phyloP scores from a whole-genome alignment of 2,329 filamentous ascomycete species.

The Aspergillus caelatus region DNA sequence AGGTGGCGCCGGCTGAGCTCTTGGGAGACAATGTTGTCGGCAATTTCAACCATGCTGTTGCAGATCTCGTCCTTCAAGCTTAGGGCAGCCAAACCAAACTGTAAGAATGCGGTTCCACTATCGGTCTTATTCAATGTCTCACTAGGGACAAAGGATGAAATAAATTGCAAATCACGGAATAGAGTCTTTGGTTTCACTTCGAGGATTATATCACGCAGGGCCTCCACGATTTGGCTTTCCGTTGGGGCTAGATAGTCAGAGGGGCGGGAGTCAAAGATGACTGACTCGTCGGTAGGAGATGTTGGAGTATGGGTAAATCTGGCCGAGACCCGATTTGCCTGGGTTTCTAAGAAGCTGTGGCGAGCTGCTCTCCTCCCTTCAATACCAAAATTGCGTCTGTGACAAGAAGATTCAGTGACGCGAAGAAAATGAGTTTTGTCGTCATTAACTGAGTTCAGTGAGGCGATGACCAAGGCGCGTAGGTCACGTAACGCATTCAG shows the following conservation, averaged over 20 bases:
- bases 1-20: slow-evolving; percentile 45
- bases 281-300: slow-evolving; percentile 31
- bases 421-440: slow-evolving; percentile 18
- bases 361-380: slow-evolving; percentile 25
- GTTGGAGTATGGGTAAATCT: slow-evolving; percentile 23
- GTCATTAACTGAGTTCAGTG: slow-evolving; percentile 62
- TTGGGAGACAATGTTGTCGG: slow-evolving; percentile 68
- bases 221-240: slow-evolving; percentile 64
- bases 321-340: slow-evolving; percentile 15
- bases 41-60: slow-evolving; percentile 77
- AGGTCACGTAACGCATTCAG: slow-evolving; percentile 81
- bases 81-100: slow-evolving; percentile 85
- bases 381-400: slow-evolving; percentile 12
- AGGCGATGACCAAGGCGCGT: slow-evolving; percentile 78
- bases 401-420: slow-evolving; percentile 5
- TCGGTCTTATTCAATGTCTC: slow-evolving; percentile 61
- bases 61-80: slow-evolving; percentile 85
- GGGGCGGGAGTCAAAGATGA: slow-evolving; percentile 34
- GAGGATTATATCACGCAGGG: slow-evolving; percentile 69
- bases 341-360: slow-evolving; percentile 37
- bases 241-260: slow-evolving; percentile 58
- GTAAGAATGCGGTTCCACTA: slow-evolving; percentile 80
- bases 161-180: slow-evolving; percentile 78
- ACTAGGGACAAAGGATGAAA: slow-evolving; percentile 63
- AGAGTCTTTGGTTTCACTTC: slow-evolving; percentile 75